phyloP scores from a whole-genome alignment of 1,284 basidiomycete genomes.

The Trichosporon sp. region DNA sequence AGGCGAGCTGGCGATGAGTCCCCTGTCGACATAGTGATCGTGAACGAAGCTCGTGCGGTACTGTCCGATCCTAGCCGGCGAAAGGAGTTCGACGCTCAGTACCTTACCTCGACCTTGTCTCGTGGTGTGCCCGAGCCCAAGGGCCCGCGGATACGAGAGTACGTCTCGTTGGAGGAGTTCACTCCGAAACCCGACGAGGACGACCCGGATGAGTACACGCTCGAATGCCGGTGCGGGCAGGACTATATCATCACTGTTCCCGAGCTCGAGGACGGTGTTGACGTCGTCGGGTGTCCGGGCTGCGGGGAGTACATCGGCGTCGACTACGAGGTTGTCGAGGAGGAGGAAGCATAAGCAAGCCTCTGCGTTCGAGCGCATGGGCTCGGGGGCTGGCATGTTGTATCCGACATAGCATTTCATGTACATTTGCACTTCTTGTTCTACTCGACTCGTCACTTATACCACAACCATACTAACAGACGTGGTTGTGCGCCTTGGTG shows the following conservation, averaged over 20 bases:
- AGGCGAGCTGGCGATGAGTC: background rate
- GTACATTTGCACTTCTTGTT: conserved; percentile 4
- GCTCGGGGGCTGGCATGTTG: background rate
- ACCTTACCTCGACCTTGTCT: background rate
- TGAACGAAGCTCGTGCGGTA: conserved; percentile 55
- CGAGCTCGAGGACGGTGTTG: conserved; percentile 56
- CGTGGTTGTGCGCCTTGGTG: background rate
- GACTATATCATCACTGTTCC: conserved; percentile 50
- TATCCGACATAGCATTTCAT: conserved; percentile 3
- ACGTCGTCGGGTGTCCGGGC: conserved; percentile 57
- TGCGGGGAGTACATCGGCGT: conserved; percentile 58
- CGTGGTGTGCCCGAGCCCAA: conserved; percentile 3
- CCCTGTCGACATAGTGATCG: conserved; percentile 39
- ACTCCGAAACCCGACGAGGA: conserved; percentile 29
- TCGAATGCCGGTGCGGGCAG: conserved; percentile 56
- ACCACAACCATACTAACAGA: background rate
- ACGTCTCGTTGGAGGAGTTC: conserved; percentile 51
- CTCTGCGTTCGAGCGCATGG: no score
- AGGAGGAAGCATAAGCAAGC: conserved; percentile 32
- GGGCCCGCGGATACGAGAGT: conserved; percentile 32
- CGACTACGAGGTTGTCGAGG: conserved; percentile 56
- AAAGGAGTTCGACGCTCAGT: conserved; percentile 29
- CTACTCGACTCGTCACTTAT: background rate
- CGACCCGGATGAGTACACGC: conserved; percentile 49
- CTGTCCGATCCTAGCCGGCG: conserved; percentile 41